Percentiles rank a stretch among this genome's conserved stretches.
Conservation (phyloP, 2,329 filamentous ascomycete genomes). For the Penicillium sp. region DNA sequence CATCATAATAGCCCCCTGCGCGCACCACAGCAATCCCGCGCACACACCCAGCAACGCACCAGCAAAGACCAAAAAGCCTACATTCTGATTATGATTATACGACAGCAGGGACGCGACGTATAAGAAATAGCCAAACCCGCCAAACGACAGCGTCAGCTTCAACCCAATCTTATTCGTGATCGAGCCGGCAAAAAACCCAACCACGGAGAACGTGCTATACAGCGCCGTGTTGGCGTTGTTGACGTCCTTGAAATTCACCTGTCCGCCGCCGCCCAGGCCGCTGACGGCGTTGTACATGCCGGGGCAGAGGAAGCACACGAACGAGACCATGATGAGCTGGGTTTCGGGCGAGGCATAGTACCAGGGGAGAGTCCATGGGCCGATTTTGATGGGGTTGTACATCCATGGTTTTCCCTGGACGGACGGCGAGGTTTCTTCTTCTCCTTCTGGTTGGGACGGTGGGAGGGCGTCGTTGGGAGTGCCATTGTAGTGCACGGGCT, state of each 20-base stretch:
- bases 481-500: conserved; percentile 6
- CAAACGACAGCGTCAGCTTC: conserved; percentile 41
- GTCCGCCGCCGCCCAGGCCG: conserved; percentile 63
- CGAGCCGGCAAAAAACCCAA: conserved; percentile 60
- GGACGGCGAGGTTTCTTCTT: neutral
- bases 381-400: conserved; percentile 60
- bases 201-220: conserved; percentile 66
- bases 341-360: conserved; percentile 72
- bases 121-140: conserved; percentile 47
- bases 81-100: conserved; percentile 49
- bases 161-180: conserved; percentile 45
- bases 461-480: neutral
- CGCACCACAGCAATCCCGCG: conserved; percentile 49
- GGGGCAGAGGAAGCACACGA: conserved; percentile 68
- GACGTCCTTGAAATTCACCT: conserved; percentile 53
- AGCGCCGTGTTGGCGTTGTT: conserved; percentile 68
- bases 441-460: neutral
- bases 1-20: conserved; percentile 59
- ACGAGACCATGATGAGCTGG: conserved; percentile 67
- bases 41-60: conserved; percentile 49
- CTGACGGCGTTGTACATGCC: conserved; percentile 69
- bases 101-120: conserved; percentile 49
- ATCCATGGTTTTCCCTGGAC: conserved; percentile 50
- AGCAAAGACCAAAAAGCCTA: conserved; percentile 47
- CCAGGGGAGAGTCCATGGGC: conserved; percentile 55